Base-by-base conservation (phyloP, 768 basidiomycete genomes). In the Mycena sanguinolenta region DNA sequence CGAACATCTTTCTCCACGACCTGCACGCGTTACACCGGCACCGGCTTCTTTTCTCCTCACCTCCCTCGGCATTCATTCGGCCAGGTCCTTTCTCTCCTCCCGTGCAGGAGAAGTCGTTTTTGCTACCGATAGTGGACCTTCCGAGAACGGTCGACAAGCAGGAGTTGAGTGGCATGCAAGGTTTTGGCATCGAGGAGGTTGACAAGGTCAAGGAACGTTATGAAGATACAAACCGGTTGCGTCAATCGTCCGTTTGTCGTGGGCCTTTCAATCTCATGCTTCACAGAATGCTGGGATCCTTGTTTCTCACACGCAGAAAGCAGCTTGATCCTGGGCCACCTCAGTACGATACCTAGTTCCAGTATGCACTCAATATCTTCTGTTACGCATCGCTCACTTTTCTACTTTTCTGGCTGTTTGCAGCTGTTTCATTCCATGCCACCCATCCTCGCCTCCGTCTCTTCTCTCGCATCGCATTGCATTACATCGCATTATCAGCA, bases 11-110 rank as follows among this genome's bases (percentile, higher is more conserved):
- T 72, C 87, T 95, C 42, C 89, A 91, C 65, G 89, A 94, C 74
- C 77, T 94, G 60, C 93, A 95, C 74, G 84, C 88, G 44, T 84
- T 91, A 27, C 86, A 92, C 72, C 88, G 91, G 63, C 91, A 92
- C 75, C 85, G 92, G 58, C 81, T 89, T 38, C 67, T 89, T 28
- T 89, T 84, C 74, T 72, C 81, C 16, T 75, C 80, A 4, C 59
- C 79, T 30, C 67, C 69, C 46, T 59, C 73, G 42, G 63, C 58
- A 2, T 46, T 59, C 53, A 23, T 27, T n/a, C 67, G 36, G 27
- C 54, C 57, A 23, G 44, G 36, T 4, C 30, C 28, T 38, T 12
- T n/a, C 27, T 49, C 59, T 27, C 1, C 38, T 17, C 60, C 44
- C 30, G 44, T 3, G 27, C 49, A 38, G 17, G 54, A 61, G 25